Base-by-base conservation (phyloP, 2,329 filamentous ascomycete species). In the Calonectria honghensis region DNA sequence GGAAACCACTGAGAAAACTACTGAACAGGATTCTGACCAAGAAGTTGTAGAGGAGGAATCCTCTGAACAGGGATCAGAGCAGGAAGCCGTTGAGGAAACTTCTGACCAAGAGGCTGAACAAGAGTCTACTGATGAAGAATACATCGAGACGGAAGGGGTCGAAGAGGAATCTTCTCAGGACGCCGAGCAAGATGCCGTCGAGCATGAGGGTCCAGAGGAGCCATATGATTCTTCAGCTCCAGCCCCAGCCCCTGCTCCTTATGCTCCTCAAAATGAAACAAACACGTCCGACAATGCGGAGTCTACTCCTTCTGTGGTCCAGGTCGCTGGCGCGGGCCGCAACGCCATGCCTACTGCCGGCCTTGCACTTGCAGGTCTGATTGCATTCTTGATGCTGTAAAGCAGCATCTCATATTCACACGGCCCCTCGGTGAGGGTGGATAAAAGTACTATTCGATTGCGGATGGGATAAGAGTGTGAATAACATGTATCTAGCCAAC, bases 291-390 rank as follows among this genome's bases (percentile, higher is more conserved):
- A 48, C 27, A 29, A 63, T 18, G 13, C 57, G 24, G 57, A 63
- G 32, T 24, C 57, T 31, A 51, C 66, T 27, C 80, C 80, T 10
- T 10, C 72, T 32, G 74, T 69, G 20, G 79, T 81, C 20, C 70
- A 78, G 41, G 74, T 76, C 27, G 76, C 79, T n/a, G 77, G 61
- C 11, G 78, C 72, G 10, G 76, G 50, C 45, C 78, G 68, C 70
- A 73, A 65, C n/a, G 64, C 64, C 48, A 69, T 73, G 69, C 77
- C 79, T 14, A 66, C 71, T 7, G 32, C 65, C 18, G 50, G 71
- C 52, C 50, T 76, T 20, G 66, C 71, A 11, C 4, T 80, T 59
- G 76, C 69, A 16, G 78, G 73, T 20, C 27, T 80, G 64, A 61
- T 35, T 51, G 54, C 65, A 20, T 65, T 77, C 32, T 45, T 76